Conservation (phyloP, 164 flowering plant species). For the Vitis rupestris region DNA sequence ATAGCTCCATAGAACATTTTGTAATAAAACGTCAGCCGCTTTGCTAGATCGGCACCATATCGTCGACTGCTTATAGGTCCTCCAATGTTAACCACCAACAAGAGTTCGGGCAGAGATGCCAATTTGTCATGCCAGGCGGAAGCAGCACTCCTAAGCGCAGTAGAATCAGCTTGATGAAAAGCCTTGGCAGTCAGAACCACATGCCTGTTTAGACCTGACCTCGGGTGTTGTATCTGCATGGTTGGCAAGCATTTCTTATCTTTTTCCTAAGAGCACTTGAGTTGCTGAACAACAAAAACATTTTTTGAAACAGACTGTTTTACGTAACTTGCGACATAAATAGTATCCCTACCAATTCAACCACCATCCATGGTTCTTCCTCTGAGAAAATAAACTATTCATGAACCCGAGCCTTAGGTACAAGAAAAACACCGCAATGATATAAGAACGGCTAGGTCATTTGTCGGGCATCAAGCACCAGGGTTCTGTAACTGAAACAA, state of each 20-base stretch:
- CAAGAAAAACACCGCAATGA: conserved; percentile 83
- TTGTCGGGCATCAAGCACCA: conserved; percentile 73
- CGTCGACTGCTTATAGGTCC: conserved; percentile 80
- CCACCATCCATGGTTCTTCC: conserved; percentile 80
- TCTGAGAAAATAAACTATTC: conserved; percentile 23
- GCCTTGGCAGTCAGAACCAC: conserved; percentile 91
- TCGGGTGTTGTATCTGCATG: conserved; percentile 70
- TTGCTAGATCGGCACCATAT: conserved; percentile 77
- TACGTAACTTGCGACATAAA: conserved; percentile 67
- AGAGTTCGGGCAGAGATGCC: conserved; percentile 74
- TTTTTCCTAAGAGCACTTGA: no score
- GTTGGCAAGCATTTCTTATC: no score
- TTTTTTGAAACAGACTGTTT: conserved; percentile 64
- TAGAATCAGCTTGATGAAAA: conserved; percentile 75
- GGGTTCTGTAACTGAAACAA: conserved; percentile 61
- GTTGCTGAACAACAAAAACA: conserved; percentile 78
- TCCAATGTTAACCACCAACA: conserved; percentile 83
- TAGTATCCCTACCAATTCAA: conserved; percentile 87
- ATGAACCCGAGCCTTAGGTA: conserved; percentile 53
- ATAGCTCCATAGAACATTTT: conserved; percentile 67
- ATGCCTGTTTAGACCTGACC: conserved; percentile 64
- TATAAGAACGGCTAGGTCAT: conserved; percentile 47
- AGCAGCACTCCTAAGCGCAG: conserved; percentile 69
- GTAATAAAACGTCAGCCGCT: conserved; percentile 48
- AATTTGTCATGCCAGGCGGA: conserved; percentile 75